Percentiles rank a stretch among this genome's conserved stretches.
Evolutionary conservation across 192 early-diverging fungal species (phyloP).

Genomic region (Coemansia sp.): DNA sequence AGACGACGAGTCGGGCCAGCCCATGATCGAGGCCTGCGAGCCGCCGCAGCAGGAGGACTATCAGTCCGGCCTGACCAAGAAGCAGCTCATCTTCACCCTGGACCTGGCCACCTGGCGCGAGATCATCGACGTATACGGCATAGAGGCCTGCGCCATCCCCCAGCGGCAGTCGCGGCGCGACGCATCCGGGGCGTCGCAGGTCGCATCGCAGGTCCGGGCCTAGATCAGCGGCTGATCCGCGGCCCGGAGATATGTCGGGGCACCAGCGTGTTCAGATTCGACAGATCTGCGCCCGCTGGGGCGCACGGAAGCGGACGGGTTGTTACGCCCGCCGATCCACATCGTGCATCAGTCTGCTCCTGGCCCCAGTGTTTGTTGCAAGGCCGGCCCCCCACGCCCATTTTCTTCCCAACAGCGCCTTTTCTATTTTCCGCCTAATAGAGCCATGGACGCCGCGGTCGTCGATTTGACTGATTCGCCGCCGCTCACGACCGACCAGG

Average conservation of each 20-base stretch:
- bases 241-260: no score
- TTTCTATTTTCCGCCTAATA: neutral
- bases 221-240: neutral
- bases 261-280: no score
- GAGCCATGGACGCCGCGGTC: slow-evolving; percentile 24
- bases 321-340: no score
- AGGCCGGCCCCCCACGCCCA: no score
- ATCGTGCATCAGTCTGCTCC: no score
- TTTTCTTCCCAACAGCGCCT: neutral
- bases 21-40: slow-evolving; percentile 58
- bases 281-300: no score
- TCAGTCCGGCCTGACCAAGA: slow-evolving; percentile 58
- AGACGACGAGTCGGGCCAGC: slow-evolving; percentile 63
- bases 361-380: no score
- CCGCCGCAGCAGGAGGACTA: slow-evolving; percentile 67
- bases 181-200: slow-evolving; percentile 22
- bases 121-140: slow-evolving; percentile 60
- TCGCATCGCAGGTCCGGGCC: slow-evolving; percentile 19
- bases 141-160: slow-evolving; percentile 59
- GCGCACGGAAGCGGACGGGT: no score
- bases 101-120: slow-evolving; percentile 64
- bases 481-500: slow-evolving; percentile 1
- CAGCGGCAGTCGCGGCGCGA: slow-evolving; percentile 5
- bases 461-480: slow-evolving; percentile 34
- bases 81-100: slow-evolving; percentile 73